Conservation (phyloP, 305 asterid genomes). For the Plantago lanceolata region DNA sequence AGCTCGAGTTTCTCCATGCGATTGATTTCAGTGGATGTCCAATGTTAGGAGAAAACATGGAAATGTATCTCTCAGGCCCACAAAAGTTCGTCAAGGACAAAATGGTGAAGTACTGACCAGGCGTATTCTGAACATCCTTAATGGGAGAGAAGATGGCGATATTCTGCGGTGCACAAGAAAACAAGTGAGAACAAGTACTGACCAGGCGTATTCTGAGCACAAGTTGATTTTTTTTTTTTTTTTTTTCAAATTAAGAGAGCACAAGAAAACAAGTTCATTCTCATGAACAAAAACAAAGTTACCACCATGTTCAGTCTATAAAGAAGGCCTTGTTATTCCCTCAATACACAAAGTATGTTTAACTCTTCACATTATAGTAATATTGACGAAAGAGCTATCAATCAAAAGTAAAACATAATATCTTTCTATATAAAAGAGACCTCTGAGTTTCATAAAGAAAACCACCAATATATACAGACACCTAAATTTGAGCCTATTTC, state of each 20-base stretch:
- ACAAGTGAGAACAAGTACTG: no score
- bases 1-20: no score
- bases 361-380: no score
- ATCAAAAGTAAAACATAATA: no score
- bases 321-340: constrained; percentile 34
- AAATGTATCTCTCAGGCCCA: constrained; percentile 30
- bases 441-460: no score
- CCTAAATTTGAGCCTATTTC: no score
- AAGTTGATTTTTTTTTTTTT: no score
- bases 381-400: no score
- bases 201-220: no score
- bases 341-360: constrained; percentile 16
- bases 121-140: constrained; percentile 38
- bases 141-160: constrained; percentile 38
- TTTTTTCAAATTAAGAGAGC: no score
- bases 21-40: constrained; percentile 29
- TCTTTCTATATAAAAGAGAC: no score
- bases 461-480: no score
- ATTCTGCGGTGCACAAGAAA: constrained; percentile 41
- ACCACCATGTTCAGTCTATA: constrained; percentile 33
- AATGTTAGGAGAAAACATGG: constrained; percentile 37
- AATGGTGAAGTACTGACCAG: constrained; percentile 32
- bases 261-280: constrained; percentile 41
- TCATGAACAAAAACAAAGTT: constrained; percentile 36
- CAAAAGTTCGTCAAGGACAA: constrained; percentile 33